Base-by-base conservation (phyloP, 2,329 filamentous ascomycete genomes). In the Colletotrichum falcatum region DNA sequence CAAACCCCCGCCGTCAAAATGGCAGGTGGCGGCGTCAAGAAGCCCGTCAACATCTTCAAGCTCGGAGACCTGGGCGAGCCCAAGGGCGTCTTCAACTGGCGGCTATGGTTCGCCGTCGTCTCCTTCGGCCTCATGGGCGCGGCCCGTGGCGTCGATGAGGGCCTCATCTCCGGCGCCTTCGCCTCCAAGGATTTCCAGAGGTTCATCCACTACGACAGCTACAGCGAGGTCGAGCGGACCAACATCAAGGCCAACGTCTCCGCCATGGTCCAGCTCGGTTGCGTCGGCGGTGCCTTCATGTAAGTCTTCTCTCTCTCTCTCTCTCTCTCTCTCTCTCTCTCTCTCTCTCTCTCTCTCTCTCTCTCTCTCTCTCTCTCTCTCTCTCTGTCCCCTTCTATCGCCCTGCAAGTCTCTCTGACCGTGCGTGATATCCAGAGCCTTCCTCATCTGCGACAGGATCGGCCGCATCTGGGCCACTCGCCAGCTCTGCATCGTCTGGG, bases 241-340 rank as follows among this genome's bases (percentile, higher is more conserved):
- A 90, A 92, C 78, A 90, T 91, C 81, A 90, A 92, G 80, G 90
- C 87, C 74, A 95, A 95, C 79, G 91, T 95, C 65, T 91, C 92
- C 1, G 88, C 91, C 58, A 95, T 95, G 92, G 92, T 95, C 0
- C 92, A 94, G 80, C 89, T 94, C 75, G 92, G 92, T 30, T 92
- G 89, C 30, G 91, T 95, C 37, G 89, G 84, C 5, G 92, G 92
- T 53, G 91, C 92, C 37, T 83, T 93, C 39, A 85, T 86, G 83
- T 84, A 76, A 77, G 80, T n/a, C 68, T 54, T 37, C n/a, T 39
- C 12, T 39, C 9, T 26, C 37, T n/a, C n/a, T n/a, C n/a, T n/a
- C n/a, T n/a, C n/a, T n/a, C n/a, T n/a, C n/a, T n/a, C n/a, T n/a
- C n/a, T n/a, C n/a, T n/a, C n/a, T n/a, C n/a, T n/a, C n/a, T n/a